Base-by-base conservation (phyloP, 176 grass and related monocot species). In the Rhynchospora tenuis region DNA sequence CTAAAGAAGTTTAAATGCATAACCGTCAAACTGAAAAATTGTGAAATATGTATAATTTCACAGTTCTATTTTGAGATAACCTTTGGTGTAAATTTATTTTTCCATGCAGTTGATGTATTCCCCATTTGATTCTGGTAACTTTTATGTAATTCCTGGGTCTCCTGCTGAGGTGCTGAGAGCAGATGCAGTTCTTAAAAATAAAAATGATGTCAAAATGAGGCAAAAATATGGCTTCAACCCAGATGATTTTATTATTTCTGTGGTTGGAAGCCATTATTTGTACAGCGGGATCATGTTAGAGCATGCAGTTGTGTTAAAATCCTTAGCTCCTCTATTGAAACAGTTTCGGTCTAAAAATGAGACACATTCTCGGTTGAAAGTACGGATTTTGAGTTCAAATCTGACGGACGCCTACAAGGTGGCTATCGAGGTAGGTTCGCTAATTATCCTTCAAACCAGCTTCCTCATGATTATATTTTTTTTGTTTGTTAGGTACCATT, bases 51-150 rank as follows among this genome's bases (percentile, higher is more conserved):
- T 12, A 15, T 22, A 71, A 71, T 16, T 45, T 71, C 67, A 6
- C 6, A 76, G 47, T 52, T 76, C 20, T 28, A 52, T 76, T 22
- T 76, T 52, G 47, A 55, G 48, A 54, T 55, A 2, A 29, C 20
- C 26, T 67, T 87, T 79, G 63, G 86, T 71, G 23, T 47, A 64
- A 86, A 87, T 22, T 87, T 63, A 28, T 86, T 95, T 83, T 46
- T 86, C 46, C 23, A 79, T 93, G 84, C 97, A 99, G 97, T 86
- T 99, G 86, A 90, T 92, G 89, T 99, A 99, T 86, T 89, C 91
- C 83, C 83, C 87, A 90, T 90, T 99, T 99, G 93, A 99, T 93
- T 87, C 83, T 81, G 97, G 93, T 59, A 99, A 99, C 78, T 93
- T 90, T 88, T 90, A 93, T 43, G 91, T 96, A 29, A 92, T 99